These are phyloP conservation scores for Cercospora sp. DNA, from an alignment of 2,329 filamentous ascomycete species.

Conservation along the genomic window DNA sequence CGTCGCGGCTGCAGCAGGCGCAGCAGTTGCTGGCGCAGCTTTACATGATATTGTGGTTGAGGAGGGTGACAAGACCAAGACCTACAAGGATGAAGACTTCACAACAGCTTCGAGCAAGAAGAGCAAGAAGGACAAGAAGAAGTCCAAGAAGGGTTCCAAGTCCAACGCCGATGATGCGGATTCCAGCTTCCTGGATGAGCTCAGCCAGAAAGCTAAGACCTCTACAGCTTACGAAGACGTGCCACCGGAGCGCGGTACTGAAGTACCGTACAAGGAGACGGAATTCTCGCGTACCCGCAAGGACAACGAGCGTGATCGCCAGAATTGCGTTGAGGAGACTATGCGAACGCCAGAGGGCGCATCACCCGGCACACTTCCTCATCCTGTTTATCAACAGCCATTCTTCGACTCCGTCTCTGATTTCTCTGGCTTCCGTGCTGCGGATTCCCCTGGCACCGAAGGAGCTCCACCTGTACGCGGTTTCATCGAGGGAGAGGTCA, in stretches of 20 bases:
- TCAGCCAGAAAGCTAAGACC: conserved; percentile 6
- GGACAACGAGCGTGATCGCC: conserved; percentile 13
- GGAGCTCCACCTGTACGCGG: conserved; percentile 37
- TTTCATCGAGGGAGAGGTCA: conserved; percentile 48
- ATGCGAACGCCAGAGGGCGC: conserved; percentile 11
- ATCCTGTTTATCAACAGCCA: conserved; percentile 39
- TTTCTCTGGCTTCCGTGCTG: conserved; percentile 31
- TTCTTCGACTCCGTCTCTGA: conserved; percentile 48
- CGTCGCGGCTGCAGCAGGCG: conserved; percentile 19
- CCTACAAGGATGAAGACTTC: conserved; percentile 29
- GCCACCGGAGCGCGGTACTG: conserved; percentile 5
- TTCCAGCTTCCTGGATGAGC: conserved; percentile 12
- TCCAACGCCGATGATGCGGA: conserved; percentile 10
- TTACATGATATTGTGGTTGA: conserved; percentile 46
- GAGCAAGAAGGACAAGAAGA: conserved; percentile 47
- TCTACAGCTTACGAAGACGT: conserved; percentile 6
- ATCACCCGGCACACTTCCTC: not conserved
- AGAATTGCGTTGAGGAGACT: conserved; percentile 20
- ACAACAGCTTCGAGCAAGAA: conserved; percentile 29
- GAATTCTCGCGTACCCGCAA: conserved; percentile 18
- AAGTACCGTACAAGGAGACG: conserved; percentile 8
- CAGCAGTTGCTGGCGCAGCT: conserved; percentile 26
- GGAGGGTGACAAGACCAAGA: conserved; percentile 38
- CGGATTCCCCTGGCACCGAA: conserved; percentile 38
- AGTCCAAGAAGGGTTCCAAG: conserved; percentile 30